These are phyloP conservation scores for Artemisia argyi DNA, from an alignment of 129 eudicot species.

Conservation along the genomic window DNA sequence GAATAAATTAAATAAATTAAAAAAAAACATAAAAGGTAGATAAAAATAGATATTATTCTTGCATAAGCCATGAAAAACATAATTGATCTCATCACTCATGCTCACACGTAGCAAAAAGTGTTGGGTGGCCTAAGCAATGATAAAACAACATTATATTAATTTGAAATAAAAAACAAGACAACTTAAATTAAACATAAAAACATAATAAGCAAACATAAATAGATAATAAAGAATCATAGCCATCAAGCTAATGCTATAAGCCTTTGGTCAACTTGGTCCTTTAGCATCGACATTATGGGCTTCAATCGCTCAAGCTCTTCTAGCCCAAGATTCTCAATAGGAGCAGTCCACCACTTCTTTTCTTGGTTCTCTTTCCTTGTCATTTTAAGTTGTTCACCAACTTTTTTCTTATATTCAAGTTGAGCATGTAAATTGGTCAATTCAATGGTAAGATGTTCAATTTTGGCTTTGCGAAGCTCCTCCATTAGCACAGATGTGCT, in stretches of 20 bases:
- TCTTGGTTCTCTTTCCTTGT: constrained; percentile 34
- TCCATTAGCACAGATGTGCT: neutral
- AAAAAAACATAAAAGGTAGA: too few species aligned
- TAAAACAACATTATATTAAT: neutral
- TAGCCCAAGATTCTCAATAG: constrained; percentile 32
- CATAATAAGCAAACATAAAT: too few species aligned
- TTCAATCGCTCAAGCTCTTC: constrained; percentile 52
- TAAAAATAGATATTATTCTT: too few species aligned
- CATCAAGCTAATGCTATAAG: too few species aligned
- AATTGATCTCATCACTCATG: neutral
- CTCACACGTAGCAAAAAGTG: neutral
- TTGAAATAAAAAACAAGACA: neutral
- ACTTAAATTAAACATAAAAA: neutral
- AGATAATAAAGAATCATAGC: too few species aligned
- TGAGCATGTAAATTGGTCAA: constrained; percentile 32
- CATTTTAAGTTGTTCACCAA: constrained; percentile 38
- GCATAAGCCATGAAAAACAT: too few species aligned
- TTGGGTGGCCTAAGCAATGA: too few species aligned
- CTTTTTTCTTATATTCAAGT: constrained; percentile 38
- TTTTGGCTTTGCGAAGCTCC: neutral
- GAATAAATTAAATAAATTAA: too few species aligned
- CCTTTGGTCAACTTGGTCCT: constrained; percentile 23
- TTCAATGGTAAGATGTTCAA: constrained; percentile 44
- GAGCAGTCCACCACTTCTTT: constrained; percentile 61
- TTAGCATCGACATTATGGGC: constrained; percentile 44